A percentile compares a stretch with the other conserved stretches of the same genome.
Evolutionary conservation across 495 filamentous ascomycete genomes (phyloP).

Genomic region (Penicillium coprophilum): DNA sequence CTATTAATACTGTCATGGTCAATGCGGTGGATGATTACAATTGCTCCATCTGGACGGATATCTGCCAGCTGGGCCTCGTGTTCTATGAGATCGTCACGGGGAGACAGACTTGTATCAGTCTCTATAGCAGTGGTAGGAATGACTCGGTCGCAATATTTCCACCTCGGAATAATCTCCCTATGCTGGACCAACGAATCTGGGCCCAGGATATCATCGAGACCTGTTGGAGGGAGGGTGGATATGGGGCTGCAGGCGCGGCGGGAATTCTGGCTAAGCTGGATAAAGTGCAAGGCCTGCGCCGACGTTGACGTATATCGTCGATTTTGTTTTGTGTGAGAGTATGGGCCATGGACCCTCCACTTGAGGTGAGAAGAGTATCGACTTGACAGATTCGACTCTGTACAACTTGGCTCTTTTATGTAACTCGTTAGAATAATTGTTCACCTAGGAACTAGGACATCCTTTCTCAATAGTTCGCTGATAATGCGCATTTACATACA

Average conservation of each 20-base stretch:
- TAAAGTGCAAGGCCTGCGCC: background rate
- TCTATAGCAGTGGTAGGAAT: background rate
- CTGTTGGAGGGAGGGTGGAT: background rate
- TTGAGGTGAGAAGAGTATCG: background rate
- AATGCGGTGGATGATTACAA: background rate
- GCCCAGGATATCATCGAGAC: background rate
- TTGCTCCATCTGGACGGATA: conserved; percentile 4
- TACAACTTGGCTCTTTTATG: too few relatives aligned
- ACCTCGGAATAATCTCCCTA: background rate
- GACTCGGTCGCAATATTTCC: background rate
- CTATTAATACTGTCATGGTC: background rate
- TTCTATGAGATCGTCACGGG: conserved; percentile 1
- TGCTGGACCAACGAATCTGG: background rate
- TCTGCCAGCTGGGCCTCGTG: background rate
- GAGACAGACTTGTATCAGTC: background rate
- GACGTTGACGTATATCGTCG: background rate
- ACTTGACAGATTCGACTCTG: too few relatives aligned
- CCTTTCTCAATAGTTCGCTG: too few relatives aligned
- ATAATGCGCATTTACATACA: too few relatives aligned
- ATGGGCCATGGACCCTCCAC: background rate
- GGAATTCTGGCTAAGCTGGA: background rate
- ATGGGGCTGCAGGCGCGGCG: background rate
- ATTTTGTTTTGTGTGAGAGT: background rate
- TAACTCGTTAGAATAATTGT: too few relatives aligned
- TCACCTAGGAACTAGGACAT: too few relatives aligned